Base-by-base conservation (phyloP, 1,284 basidiomycete species). In the Irpex sp. region DNA sequence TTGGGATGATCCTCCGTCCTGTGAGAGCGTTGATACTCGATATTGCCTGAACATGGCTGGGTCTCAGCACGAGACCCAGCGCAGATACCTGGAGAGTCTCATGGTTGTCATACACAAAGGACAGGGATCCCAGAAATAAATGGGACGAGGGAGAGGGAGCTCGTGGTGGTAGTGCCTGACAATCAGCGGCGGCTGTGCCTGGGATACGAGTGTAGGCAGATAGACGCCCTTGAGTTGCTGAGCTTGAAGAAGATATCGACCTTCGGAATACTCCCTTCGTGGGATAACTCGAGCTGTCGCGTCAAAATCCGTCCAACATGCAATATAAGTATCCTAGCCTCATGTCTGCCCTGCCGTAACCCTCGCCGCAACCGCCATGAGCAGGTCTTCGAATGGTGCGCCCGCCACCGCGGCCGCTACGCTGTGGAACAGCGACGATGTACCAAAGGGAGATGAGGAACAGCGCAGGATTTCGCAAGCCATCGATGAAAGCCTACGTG, bases 401-500 rank as follows among this genome's bases (percentile, higher is more conserved):
- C 33, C 56, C n/a, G 12, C 36, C 36, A 23, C 23, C 12, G 56
- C n/a, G 33, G 23, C 19, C 28, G 55, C 48, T 5, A 71, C 39
- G n/a, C n/a, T 71, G 69, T 68, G 66, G 42, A 64, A 67, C 48
- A 61, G 68, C 59, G 67, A 71, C 52, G 77, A 79, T 6, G 9
- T 54, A 3, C 62, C 59, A 9, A 18, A 9, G 6, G 59, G 62
- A 52, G 77, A 81, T 28, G 79, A 79, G 54, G 78, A 82, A 58
- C 82, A 86, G 4, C 69, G 76, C 42, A 78, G 78, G 57, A 76
- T 82, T 64, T 88, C 84, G 75, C 80, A 81, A 67, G 74, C 77
- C 67, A 91, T 91, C 69, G 89, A 91, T 72, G 86, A 89, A 61
- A 84, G 87, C 57, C 75, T 90, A 67, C 84, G 77, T 75, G 88